A percentile compares a stretch with the other conserved stretches of the same genome.
These are phyloP conservation scores for Metschnikowia vanudenii DNA, from an alignment of 805 yeast genomes.

Conservation along the genomic window DNA sequence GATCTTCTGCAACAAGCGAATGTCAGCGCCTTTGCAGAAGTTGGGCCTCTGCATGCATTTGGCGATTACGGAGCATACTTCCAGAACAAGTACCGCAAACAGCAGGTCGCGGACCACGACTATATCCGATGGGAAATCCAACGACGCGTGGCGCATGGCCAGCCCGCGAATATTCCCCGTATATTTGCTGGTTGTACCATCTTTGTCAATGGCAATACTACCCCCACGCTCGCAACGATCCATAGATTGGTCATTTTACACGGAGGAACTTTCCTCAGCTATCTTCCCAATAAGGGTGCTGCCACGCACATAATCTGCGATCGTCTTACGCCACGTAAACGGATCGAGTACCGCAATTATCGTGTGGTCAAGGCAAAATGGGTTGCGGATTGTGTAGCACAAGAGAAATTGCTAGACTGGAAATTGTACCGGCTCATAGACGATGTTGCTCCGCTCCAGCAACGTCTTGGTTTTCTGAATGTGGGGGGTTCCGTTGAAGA, in stretches of 20 bases:
- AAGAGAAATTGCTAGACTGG: slow-evolving; percentile 61
- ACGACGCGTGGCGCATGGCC: slow-evolving; percentile 25
- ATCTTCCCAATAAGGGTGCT: slow-evolving; percentile 63
- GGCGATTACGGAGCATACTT: slow-evolving; percentile 72
- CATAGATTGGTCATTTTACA: slow-evolving; percentile 68
- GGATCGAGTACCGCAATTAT: slow-evolving; percentile 59
- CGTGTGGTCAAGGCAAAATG: slow-evolving; percentile 82
- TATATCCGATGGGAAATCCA: slow-evolving; percentile 49
- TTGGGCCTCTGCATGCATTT: slow-evolving; percentile 47
- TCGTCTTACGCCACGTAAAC: slow-evolving; percentile 73
- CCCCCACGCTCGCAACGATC: slow-evolving; percentile 71
- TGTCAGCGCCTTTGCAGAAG: slow-evolving; percentile 18
- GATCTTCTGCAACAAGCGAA: slow-evolving; percentile 18
- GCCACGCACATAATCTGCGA: slow-evolving; percentile 87
- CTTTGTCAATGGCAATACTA: slow-evolving; percentile 87
- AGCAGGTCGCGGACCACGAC: slow-evolving; percentile 55
- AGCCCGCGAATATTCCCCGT: slow-evolving; percentile 17
- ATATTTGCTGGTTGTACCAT: slow-evolving; percentile 65
- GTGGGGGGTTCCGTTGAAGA: not conserved
- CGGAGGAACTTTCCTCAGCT: slow-evolving; percentile 78
- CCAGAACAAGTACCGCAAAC: slow-evolving; percentile 57
- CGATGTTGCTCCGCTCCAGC: slow-evolving; percentile 55
- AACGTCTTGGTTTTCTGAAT: slow-evolving; percentile 27
- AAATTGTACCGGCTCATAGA: slow-evolving; percentile 54
- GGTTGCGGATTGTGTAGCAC: slow-evolving; percentile 65